Evolutionary conservation across 2,329 filamentous ascomycete genomes (phyloP), one percentile per base, ranked within the genome.

Genomic region (Stachybotrys elegans): DNA sequence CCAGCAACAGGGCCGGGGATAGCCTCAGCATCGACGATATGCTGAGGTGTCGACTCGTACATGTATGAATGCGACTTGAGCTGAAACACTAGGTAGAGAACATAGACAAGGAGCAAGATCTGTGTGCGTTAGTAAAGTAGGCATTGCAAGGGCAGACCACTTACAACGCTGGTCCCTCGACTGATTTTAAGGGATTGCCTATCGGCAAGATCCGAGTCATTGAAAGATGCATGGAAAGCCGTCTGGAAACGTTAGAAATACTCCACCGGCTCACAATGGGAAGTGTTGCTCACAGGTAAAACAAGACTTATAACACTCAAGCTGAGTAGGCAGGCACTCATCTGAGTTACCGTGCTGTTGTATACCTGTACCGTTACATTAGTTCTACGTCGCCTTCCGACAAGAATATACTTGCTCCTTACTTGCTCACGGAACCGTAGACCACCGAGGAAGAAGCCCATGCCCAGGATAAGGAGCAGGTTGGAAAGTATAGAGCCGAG

Each of bases 261-360:
- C n/a, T n/a, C n/a, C n/a, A n/a, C n/a, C n/a, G n/a, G n/a, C n/a
- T n/a, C n/a, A n/a, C n/a, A n/a, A n/a, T n/a, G n/a, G n/a, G n/a
- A n/a, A n/a, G n/a, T n/a, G n/a, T n/a, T n/a, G n/a, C 79, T 54
- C 67, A 86, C 84, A 1, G 91, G 90, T 12, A 96, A 69, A 21
- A 95, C 77, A 19, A 95, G 73, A 70, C 90, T 95, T 67, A 88
- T 91, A 48, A 95, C 91, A 59, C 87, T 91, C 65, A 95, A 67
- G 71, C 88, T 94, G 54, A 96, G 78, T 55, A 96, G 74, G 68
- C 89, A 95, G 42, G 91, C 91, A 61, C 89, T 95, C 88, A 95
- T 95, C 63, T 96, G 90, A 1, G 90, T 95, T 46, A 95, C 88
- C 19, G 88, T 95, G 67, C 83, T 93, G 68, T 95, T 96, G 69